Evolutionary conservation across 176 grass and related monocot species (phyloP).

Genomic region (Oryza brachyantha): DNA sequence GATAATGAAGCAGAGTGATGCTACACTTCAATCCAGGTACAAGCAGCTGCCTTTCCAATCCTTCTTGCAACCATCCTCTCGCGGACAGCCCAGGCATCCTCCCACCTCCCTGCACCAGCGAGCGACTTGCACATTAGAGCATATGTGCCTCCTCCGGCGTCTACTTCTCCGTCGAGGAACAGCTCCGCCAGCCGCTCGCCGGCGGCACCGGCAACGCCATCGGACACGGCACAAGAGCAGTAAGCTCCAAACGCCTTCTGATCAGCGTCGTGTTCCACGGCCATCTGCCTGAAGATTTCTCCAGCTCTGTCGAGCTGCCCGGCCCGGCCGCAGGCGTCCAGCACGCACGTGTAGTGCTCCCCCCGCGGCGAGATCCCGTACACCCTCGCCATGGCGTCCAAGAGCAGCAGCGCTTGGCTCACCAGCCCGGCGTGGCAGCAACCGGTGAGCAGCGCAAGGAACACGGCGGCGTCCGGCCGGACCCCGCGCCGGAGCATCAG

Average conservation of each 20-base stretch:
- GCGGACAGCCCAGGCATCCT: conserved; percentile 37
- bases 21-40: conserved; percentile 34
- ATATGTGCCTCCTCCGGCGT: conserved; percentile 34
- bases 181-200: conserved; percentile 16
- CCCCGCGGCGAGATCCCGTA: conserved; percentile 31
- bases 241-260: conserved; percentile 32
- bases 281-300: conserved; percentile 28
- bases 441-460: conserved; percentile 50
- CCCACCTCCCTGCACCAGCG: conserved; percentile 48
- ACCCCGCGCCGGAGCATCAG: conserved; percentile 42
- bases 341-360: conserved; percentile 56
- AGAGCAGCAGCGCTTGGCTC: conserved; percentile 29
- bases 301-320: conserved; percentile 17
- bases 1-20: background rate
- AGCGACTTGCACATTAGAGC: conserved; percentile 43
- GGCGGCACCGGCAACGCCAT: background rate
- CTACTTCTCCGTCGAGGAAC: conserved; percentile 22
- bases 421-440: conserved; percentile 45
- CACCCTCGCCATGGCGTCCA: conserved; percentile 43
- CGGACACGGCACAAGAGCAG: conserved; percentile 20
- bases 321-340: conserved; percentile 52
- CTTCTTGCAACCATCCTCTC: conserved; percentile 29
- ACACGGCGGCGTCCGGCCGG: conserved; percentile 40
- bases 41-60: conserved; percentile 28
- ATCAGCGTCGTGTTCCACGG: conserved; percentile 2